Evolutionary conservation across 495 filamentous ascomycete genomes (phyloP).

Genomic region (Immersiella caudata): DNA sequence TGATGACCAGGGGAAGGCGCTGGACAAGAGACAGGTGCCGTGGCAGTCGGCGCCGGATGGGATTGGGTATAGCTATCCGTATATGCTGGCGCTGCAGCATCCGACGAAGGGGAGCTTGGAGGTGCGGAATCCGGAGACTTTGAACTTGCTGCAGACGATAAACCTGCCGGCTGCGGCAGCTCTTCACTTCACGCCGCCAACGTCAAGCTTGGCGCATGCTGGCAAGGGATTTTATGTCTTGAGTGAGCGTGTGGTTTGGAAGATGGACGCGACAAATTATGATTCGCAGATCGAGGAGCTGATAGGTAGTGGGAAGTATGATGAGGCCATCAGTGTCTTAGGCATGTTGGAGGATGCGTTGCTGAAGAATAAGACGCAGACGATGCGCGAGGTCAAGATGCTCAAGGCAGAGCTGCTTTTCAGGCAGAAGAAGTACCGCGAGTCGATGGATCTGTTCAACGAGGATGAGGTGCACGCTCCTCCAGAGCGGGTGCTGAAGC

Average conservation of each 20-base stretch:
- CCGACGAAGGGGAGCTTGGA: slow-evolving; percentile 85
- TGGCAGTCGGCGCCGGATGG: slow-evolving; percentile 88
- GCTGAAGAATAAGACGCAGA: slow-evolving; percentile 77
- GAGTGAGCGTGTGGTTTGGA: slow-evolving; percentile 89
- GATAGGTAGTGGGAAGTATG: slow-evolving; percentile 71
- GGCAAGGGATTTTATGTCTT: slow-evolving; percentile 92
- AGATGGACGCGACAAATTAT: slow-evolving; percentile 92
- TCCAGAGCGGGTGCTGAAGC: slow-evolving; percentile 81
- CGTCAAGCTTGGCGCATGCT: slow-evolving; percentile 86
- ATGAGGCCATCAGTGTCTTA: slow-evolving; percentile 90
- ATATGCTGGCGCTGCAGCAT: slow-evolving; percentile 83
- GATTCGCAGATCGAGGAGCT: slow-evolving; percentile 88
- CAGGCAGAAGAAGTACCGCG: slow-evolving; percentile 75
- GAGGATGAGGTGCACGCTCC: slow-evolving; percentile 77
- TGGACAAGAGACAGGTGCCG: slow-evolving; percentile 85
- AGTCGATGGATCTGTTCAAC: slow-evolving; percentile 89
- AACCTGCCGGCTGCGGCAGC: slow-evolving; percentile 75
- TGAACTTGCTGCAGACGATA: slow-evolving; percentile 84
- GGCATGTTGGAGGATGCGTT: slow-evolving; percentile 91
- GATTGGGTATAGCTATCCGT: slow-evolving; percentile 95
- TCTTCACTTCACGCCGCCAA: slow-evolving; percentile 92
- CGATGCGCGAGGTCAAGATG: slow-evolving; percentile 81
- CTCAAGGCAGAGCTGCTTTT: slow-evolving; percentile 88
- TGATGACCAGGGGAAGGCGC: slow-evolving; percentile 74
- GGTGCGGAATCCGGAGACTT: slow-evolving; percentile 87